A percentile compares a stretch with the other conserved stretches of the same genome.
Conservation (phyloP, 2,329 filamentous ascomycete genomes). For the Cladorrhinum sp. region DNA sequence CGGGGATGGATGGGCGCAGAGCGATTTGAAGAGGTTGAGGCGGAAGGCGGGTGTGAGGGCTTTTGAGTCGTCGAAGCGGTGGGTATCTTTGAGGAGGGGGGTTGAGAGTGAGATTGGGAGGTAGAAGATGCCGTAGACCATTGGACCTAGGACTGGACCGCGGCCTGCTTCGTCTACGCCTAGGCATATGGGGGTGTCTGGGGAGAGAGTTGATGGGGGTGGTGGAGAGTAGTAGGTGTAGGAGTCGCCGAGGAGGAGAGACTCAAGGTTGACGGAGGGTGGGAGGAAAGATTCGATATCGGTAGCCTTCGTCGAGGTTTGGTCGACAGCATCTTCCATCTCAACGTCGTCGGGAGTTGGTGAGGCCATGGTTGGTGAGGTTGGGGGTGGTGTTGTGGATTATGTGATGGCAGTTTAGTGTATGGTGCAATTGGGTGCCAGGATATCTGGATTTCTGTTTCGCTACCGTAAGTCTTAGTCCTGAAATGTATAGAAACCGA, state of each 20-base stretch:
- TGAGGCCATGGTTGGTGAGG: too few relatives aligned
- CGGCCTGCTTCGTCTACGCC: slow-evolving; percentile 93
- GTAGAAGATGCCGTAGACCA: slow-evolving; percentile 70
- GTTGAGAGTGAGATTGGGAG: slow-evolving; percentile 71
- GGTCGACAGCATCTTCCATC: slow-evolving; percentile 30
- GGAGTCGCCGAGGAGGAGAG: slow-evolving; percentile 62
- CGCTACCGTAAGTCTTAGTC: neutral
- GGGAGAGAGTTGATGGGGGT: slow-evolving; percentile 49
- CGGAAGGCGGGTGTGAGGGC: slow-evolving; percentile 79
- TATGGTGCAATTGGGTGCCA: neutral
- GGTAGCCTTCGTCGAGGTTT: slow-evolving; percentile 9
- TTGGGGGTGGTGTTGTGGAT: neutral
- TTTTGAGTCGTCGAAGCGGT: slow-evolving; percentile 95
- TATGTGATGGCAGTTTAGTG: slow-evolving; percentile 1
- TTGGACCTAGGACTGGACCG: slow-evolving; percentile 83
- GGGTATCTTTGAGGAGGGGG: slow-evolving; percentile 70
- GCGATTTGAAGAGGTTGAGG: slow-evolving; percentile 62
- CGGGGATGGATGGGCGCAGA: slow-evolving; percentile 59
- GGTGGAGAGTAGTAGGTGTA: slow-evolving; percentile 71
- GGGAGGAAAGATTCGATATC: slow-evolving; percentile 52
- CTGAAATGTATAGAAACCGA: too few relatives aligned
- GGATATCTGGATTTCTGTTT: neutral
- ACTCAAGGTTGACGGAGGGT: slow-evolving; percentile 60
- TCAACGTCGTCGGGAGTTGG: slow-evolving; percentile 34
- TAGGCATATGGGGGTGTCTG: slow-evolving; percentile 56